phyloP scores from a whole-genome alignment of 164 flowering plant genomes.

The Aristolochia californica region DNA sequence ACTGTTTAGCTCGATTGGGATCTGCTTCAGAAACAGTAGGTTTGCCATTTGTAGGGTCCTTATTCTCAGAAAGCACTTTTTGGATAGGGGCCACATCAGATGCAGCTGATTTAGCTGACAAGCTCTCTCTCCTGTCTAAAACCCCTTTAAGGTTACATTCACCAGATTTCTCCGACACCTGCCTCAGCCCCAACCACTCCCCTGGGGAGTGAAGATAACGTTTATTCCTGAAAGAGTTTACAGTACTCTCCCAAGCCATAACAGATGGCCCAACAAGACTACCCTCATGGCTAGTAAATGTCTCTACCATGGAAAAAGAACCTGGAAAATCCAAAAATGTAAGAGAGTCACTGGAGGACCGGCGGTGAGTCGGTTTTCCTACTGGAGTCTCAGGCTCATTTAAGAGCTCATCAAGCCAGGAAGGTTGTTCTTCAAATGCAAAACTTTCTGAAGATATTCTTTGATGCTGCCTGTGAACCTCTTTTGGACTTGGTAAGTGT shows the following conservation, averaged over 20 bases:
- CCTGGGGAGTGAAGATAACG: slow-evolving; percentile 20
- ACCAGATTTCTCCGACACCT: slow-evolving; percentile 19
- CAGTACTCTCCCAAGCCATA: slow-evolving; percentile 30
- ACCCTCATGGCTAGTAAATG: slow-evolving; percentile 25
- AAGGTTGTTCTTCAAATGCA: slow-evolving; percentile 61
- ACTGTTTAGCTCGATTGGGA: slow-evolving; percentile 67
- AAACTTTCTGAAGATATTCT: slow-evolving; percentile 60
- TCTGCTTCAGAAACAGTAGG: slow-evolving; percentile 45
- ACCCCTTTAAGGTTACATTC: background rate
- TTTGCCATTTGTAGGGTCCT: slow-evolving; percentile 32
- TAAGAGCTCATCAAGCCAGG: slow-evolving; percentile 79
- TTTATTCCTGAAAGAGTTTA: slow-evolving; percentile 11
- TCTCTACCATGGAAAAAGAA: slow-evolving; percentile 22
- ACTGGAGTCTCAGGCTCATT: slow-evolving; percentile 67
- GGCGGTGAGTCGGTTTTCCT: slow-evolving; percentile 49
- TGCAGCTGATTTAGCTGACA: slow-evolving; percentile 1
- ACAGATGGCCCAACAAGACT: slow-evolving; percentile 20
- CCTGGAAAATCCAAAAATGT: slow-evolving; percentile 44
- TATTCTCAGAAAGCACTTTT: slow-evolving; percentile 35
- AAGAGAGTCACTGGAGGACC: slow-evolving; percentile 72
- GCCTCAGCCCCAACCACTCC: slow-evolving; percentile 18
- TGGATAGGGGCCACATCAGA: slow-evolving; percentile 17
- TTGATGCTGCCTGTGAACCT: slow-evolving; percentile 40
- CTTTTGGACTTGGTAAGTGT: slow-evolving; percentile 36
- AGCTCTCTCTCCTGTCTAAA: slow-evolving; percentile 3